Conservation (phyloP, 2,329 filamentous ascomycete genomes). For the Emergomyces pasteurianus region DNA sequence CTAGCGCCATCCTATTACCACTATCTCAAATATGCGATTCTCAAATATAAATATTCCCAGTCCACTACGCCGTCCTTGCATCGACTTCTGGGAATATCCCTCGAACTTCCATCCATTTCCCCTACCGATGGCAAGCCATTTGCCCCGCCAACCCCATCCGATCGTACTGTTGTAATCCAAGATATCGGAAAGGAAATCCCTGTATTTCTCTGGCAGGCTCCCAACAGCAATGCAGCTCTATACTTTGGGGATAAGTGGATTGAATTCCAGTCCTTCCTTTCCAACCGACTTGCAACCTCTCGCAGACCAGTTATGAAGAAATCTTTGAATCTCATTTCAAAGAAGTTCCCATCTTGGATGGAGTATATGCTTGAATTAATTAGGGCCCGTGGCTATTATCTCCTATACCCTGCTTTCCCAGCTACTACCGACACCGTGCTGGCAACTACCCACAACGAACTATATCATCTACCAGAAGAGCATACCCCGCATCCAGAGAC, state of each 20-base stretch:
- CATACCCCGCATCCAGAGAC: slow-evolving; percentile 17
- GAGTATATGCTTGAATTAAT: slow-evolving; percentile 69
- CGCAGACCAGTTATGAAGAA: slow-evolving; percentile 7
- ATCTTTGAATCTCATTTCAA: slow-evolving; percentile 47
- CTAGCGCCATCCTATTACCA: slow-evolving; percentile 73
- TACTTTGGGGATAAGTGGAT: slow-evolving; percentile 79
- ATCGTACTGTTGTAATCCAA: slow-evolving; percentile 6
- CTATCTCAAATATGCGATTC: slow-evolving; percentile 65
- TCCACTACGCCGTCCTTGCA: slow-evolving; percentile 33
- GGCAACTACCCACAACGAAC: slow-evolving; percentile 65
- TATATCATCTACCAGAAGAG: slow-evolving; percentile 62
- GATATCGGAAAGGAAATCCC: slow-evolving; percentile 26
- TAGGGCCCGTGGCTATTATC: slow-evolving; percentile 62
- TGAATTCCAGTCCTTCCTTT: slow-evolving; percentile 71
- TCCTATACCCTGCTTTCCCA: slow-evolving; percentile 59
- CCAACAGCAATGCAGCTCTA: slow-evolving; percentile 68
- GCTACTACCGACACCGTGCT: slow-evolving; percentile 41
- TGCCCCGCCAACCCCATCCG: slow-evolving; percentile 26
- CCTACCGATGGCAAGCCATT: slow-evolving; percentile 47
- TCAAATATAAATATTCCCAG: slow-evolving; percentile 66
- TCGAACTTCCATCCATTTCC: slow-evolving; percentile 54
- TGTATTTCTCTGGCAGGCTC: slow-evolving; percentile 74
- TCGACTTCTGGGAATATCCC: slow-evolving; percentile 63
- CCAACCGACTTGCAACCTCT: slow-evolving; percentile 41
- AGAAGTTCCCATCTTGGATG: slow-evolving; percentile 61